Conservation (phyloP, 2,329 filamentous ascomycete genomes). For the Xylaria sp. region DNA sequence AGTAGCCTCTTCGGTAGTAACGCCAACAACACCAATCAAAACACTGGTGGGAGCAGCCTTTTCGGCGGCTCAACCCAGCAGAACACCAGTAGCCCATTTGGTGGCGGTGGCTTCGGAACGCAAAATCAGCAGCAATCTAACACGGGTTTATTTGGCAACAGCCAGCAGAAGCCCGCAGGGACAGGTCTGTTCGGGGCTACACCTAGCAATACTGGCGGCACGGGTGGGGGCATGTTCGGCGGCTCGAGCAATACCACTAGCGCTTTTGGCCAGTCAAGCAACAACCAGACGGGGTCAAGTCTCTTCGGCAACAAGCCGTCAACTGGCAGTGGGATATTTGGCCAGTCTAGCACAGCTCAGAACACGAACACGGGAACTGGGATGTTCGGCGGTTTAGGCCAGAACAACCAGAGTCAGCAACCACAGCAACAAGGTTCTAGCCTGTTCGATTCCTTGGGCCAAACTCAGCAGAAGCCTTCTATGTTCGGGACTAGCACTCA, state of each 20-base stretch:
- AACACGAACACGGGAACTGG: conserved; percentile 45
- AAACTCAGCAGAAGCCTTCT: conserved; percentile 59
- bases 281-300: conserved; percentile 42
- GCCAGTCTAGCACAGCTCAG: conserved; percentile 41
- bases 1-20: conserved; percentile 45
- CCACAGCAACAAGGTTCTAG: conserved; percentile 43
- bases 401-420: conserved; percentile 43
- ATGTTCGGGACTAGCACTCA: conserved; percentile 54
- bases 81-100: conserved; percentile 31
- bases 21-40: conserved; percentile 32
- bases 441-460: conserved; percentile 54
- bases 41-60: conserved; percentile 37
- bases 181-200: conserved; percentile 45
- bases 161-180: conserved; percentile 41
- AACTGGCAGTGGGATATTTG: conserved; percentile 47
- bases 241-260: conserved; percentile 35
- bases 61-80: conserved; percentile 41
- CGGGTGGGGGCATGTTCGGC: conserved; percentile 48
- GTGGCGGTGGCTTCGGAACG: conserved; percentile 40
- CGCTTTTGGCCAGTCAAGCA: conserved; percentile 36
- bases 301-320: conserved; percentile 48
- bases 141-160: conserved; percentile 38
- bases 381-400: conserved; percentile 53
- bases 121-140: conserved; percentile 33
- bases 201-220: conserved; percentile 32